These are phyloP conservation scores for Gaeumannomyces sp. DNA, from an alignment of 2,329 filamentous ascomycete species.

Conservation along the genomic window DNA sequence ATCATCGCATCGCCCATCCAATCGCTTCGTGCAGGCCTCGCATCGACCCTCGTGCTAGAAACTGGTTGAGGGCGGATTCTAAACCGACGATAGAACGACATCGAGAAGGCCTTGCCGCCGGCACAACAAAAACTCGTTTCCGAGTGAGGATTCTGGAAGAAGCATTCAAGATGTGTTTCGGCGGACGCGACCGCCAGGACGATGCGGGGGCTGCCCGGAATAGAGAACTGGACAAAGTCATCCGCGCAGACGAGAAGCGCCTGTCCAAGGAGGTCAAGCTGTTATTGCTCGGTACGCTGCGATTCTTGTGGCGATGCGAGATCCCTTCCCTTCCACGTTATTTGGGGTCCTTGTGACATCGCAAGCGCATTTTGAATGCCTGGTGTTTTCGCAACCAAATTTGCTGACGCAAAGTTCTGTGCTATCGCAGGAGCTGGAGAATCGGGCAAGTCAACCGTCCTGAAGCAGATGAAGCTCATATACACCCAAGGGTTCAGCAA, in stretches of 20 bases:
- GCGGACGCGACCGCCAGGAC: conserved; percentile 43
- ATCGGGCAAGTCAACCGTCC: conserved; percentile 90
- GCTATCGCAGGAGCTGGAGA: conserved; percentile 76
- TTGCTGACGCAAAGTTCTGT: conserved; percentile 3
- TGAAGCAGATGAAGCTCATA: conserved; percentile 99
- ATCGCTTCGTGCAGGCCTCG: background rate
- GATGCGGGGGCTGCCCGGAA: conserved; percentile 49
- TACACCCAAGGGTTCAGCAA: conserved; percentile 88
- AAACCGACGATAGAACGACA: background rate
- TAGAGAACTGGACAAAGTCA: conserved; percentile 76
- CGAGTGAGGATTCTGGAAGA: background rate
- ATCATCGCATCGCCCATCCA: background rate
- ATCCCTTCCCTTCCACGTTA: no score
- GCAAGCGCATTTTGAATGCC: background rate
- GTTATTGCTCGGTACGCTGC: conserved; percentile 70
- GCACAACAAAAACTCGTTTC: background rate
- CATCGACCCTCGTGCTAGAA: background rate
- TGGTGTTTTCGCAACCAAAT: background rate
- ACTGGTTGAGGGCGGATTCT: background rate
- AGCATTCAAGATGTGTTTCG: conserved; percentile 55
- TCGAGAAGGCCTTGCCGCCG: background rate
- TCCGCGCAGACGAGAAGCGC: conserved; percentile 83
- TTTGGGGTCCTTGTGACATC: background rate
- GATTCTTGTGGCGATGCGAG: no score
- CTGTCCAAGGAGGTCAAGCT: conserved; percentile 88